Evolutionary conservation across 306 rosid genomes (phyloP).

Genomic region (Prunus kanzakura): DNA sequence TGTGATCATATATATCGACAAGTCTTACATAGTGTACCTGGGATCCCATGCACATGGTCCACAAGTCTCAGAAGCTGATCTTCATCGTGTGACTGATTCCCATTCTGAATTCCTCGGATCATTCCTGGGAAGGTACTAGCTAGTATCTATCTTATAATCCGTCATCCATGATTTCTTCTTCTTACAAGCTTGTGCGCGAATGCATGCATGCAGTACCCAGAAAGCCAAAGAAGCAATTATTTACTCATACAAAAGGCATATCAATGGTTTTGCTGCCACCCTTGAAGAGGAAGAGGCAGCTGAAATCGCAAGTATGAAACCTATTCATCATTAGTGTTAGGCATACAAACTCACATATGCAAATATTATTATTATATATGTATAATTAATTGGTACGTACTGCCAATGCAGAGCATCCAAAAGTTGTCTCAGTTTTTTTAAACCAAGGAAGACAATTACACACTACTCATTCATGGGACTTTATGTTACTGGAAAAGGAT

Average conservation of each 20-base stretch:
- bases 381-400: neutral
- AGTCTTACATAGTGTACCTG: constrained; percentile 69
- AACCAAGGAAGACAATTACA: constrained; percentile 38
- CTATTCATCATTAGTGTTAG: no score
- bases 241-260: constrained; percentile 56
- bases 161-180: neutral
- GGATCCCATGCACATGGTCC: constrained; percentile 69
- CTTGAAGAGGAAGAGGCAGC: constrained; percentile 51
- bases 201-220: constrained; percentile 33
- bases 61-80: constrained; percentile 38
- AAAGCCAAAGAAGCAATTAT: constrained; percentile 53
- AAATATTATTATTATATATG: neutral
- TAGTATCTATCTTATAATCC: neutral
- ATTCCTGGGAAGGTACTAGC: constrained; percentile 39
- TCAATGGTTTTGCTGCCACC: constrained; percentile 61
- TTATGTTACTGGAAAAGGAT: constrained; percentile 45
- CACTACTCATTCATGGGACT: constrained; percentile 68
- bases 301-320: constrained; percentile 36
- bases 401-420: constrained; percentile 37
- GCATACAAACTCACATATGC: no score
- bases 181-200: no score
- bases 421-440: constrained; percentile 39
- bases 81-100: constrained; percentile 41
- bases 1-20: no score
- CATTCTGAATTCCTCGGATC: constrained; percentile 54